Conservation (phyloP, 2,329 filamentous ascomycete genomes). For the Nemania abortiva region DNA sequence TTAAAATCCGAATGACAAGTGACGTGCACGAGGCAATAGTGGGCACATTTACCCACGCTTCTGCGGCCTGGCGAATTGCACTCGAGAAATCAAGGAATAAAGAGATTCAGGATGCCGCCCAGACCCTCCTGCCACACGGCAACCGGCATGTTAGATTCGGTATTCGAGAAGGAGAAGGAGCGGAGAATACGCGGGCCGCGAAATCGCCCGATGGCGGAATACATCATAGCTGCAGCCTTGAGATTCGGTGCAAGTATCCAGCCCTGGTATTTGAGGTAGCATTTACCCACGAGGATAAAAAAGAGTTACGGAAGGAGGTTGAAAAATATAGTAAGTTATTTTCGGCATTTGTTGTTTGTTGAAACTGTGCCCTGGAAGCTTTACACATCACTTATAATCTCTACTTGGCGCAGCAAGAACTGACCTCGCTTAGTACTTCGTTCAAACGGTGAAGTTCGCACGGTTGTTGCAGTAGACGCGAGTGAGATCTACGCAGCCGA, state of each 20-base stretch:
- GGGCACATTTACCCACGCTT: background rate
- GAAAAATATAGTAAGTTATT: slow-evolving; percentile 16
- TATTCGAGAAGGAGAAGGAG: background rate
- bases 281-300: background rate
- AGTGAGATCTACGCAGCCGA: slow-evolving; percentile 6
- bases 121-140: background rate
- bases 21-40: background rate
- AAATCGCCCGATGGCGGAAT: slow-evolving; percentile 20
- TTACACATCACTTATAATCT: background rate
- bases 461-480: slow-evolving; percentile 15
- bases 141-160: background rate
- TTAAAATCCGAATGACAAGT: slow-evolving; percentile 23
- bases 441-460: slow-evolving; percentile 9
- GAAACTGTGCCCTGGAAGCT: background rate
- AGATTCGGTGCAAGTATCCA: background rate
- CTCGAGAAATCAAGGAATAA: background rate
- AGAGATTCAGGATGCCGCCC: background rate
- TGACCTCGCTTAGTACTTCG: background rate
- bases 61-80: background rate
- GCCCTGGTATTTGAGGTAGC: slow-evolving; percentile 15
- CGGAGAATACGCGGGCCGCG: background rate
- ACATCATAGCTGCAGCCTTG: background rate
- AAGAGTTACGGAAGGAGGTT: background rate
- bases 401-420: background rate
- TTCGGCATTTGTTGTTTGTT: background rate